Base-by-base conservation (phyloP, 768 basidiomycete species). In the Tricholoma sp. region DNA sequence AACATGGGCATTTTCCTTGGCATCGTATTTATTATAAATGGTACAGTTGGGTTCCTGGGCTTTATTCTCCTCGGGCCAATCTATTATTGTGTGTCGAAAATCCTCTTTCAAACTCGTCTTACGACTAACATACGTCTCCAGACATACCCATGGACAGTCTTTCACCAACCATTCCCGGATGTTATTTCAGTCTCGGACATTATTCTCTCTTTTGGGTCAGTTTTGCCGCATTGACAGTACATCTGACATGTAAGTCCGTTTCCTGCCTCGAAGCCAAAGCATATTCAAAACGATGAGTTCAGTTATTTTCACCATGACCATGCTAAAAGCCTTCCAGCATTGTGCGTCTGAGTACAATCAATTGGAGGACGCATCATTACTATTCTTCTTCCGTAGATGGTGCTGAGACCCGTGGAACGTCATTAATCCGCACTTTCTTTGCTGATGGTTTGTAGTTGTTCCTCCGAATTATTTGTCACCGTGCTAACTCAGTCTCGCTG, bases 291-390 rank as follows among this genome's bases (percentile, higher is more conserved):
- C 10, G 14, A 46, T 12, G 31, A 24, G 43, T 54, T 14, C 19
- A 54, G 53, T 54, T 27, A 54, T 43, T 41, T 54, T 54, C 39
- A 31, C 31, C 27, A 54, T 54, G 53, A 54, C 24, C 1, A 41
- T 54, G 39, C 29, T 54, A 3, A 54, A 54, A 29, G 53, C 22
- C 19, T 19, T 54, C 6, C 41, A 43, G 21, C 39, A 52, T 52
- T 39, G 52, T 52, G 16, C 19, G 52, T 52, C 7, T 10, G 8
- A 31, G 4, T 12, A n/a, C 5, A 11, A 18, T 54, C 18, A 10
- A 29, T 24, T 22, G 12, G 2, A 16, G 6, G 16, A 10, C 31
- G n/a, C 3, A 39, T 9, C 4, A 21, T 27, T 29, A 19, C 24
- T 18, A 12, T 31, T 7, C 31, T 27, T 27, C 32, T 27, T 18